Percentiles rank a stretch among this genome's conserved stretches.
phyloP scores from a whole-genome alignment of 2,329 filamentous ascomycete genomes.

The Gliomastix tumulicola region DNA sequence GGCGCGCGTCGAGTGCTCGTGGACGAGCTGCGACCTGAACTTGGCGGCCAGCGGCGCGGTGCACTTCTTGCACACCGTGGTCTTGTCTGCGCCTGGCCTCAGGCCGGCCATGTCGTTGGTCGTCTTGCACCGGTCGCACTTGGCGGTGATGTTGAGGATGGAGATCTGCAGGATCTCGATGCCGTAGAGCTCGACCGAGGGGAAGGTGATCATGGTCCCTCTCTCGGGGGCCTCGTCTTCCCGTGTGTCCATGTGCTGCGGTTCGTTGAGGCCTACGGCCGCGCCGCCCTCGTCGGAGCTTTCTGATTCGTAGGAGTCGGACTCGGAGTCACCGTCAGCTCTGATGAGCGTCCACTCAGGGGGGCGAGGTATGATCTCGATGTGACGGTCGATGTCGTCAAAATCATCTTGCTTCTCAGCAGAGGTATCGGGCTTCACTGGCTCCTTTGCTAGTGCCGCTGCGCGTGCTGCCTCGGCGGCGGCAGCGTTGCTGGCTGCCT shows the following conservation, averaged over 20 bases:
- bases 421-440: neutral
- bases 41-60: constrained; percentile 40
- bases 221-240: constrained; percentile 39
- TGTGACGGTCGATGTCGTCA: constrained; percentile 48
- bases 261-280: neutral
- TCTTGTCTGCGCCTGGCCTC: constrained; percentile 45
- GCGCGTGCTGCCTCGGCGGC: constrained; percentile 2
- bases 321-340: constrained; percentile 36
- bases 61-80: constrained; percentile 52
- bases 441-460: neutral
- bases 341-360: constrained; percentile 59
- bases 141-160: constrained; percentile 61
- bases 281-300: constrained; percentile 2
- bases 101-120: constrained; percentile 62
- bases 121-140: constrained; percentile 75
- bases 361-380: constrained; percentile 67
- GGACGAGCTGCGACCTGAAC: constrained; percentile 65
- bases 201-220: constrained; percentile 74
- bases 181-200: constrained; percentile 66
- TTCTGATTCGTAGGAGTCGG: constrained; percentile 35
- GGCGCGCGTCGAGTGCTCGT: constrained; percentile 65
- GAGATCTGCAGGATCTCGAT: constrained; percentile 69
- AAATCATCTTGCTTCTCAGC: too few species aligned
- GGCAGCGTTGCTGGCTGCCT: constrained; percentile 23
- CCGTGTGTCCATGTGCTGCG: neutral